Base-by-base conservation (phyloP, 2,329 filamentous ascomycete genomes). In the Calonectria montana region DNA sequence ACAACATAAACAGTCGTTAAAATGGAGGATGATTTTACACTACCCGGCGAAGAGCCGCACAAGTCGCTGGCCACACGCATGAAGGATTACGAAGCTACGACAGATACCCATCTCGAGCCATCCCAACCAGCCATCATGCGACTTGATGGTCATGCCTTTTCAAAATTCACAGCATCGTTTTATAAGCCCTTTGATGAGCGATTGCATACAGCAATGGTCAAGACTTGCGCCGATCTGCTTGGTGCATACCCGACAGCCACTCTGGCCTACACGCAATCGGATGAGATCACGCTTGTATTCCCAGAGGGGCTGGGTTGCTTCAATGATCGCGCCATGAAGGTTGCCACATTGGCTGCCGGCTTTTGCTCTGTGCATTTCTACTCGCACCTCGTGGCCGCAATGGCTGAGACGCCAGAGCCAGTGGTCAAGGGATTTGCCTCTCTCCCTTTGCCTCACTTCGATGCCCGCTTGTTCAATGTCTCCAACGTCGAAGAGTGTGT, bases 81-180 rank as follows among this genome's bases (percentile, higher is more conserved):
- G 73, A 74, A 74, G 29, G 68, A 72, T 0, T 72, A 73, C 59
- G 73, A 75, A 43, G 71, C 65, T 16, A 25, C 9, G 13, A 68
- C 71, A 31, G 71, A 75, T 18, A 62, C 63, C 5, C 71, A 53
- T n/a, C 68, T 75, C 21, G 27, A 67, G 8, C 41, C 45, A 31
- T 68, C 65, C 1, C 65, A 70, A 18, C 71, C 73, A 8, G 71
- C 71, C 57, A 72, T 75, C 43, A 63, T 75, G 50, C 68, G 71
- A 31, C 73, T 73, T 29, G 73, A 75, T n/a, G 73, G 73, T 4
- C 73, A 75, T 25, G n/a, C 47, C 10, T 75, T 74, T 69, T 75
- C 73, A 18, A 75, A 70, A 29, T 75, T 75, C 66, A 75, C 73
- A 2, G 59, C 65, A 10, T 53, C 62, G 12, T 75, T 75, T 53